Evolutionary conservation across 441 rosid genomes (phyloP).

Genomic region (Adansonia rubrostipa): DNA sequence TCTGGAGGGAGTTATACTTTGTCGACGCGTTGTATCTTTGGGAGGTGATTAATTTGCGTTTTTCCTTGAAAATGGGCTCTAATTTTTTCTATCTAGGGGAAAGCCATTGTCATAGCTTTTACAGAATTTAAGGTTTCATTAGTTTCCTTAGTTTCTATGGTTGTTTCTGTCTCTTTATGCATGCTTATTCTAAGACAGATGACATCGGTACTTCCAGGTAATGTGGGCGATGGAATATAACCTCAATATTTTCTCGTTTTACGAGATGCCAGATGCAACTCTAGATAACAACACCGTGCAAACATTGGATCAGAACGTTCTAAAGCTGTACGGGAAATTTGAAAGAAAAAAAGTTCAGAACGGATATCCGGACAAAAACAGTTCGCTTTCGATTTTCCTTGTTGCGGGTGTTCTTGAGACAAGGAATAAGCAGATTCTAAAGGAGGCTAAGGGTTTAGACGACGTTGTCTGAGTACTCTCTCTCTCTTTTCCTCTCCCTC

Average conservation of each 20-base stretch:
- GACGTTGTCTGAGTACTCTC: slow-evolving; percentile 74
- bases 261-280: too few species aligned
- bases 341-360: too few species aligned
- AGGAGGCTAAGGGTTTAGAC: slow-evolving; percentile 80
- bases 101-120: background rate
- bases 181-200: background rate
- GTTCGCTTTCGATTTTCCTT: too few species aligned
- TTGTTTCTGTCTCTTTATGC: background rate
- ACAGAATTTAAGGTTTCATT: background rate
- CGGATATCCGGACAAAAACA: too few species aligned
- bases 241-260: too few species aligned
- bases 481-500: slow-evolving; percentile 9
- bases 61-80: slow-evolving; percentile 16
- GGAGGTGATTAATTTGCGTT: slow-evolving; percentile 64
- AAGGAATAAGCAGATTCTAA: too few species aligned
- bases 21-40: slow-evolving; percentile 84
- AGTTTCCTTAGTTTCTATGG: slow-evolving; percentile 5
- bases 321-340: too few species aligned
- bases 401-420: too few species aligned
- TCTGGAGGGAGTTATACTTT: slow-evolving; percentile 91
- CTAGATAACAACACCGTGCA: too few species aligned
- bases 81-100: slow-evolving; percentile 8
- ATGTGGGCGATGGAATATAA: too few species aligned
- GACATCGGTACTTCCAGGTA: too few species aligned
- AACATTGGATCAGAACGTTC: too few species aligned